Evolutionary conservation across 441 rosid genomes (phyloP).

Genomic region (Jatropha podagrica): DNA sequence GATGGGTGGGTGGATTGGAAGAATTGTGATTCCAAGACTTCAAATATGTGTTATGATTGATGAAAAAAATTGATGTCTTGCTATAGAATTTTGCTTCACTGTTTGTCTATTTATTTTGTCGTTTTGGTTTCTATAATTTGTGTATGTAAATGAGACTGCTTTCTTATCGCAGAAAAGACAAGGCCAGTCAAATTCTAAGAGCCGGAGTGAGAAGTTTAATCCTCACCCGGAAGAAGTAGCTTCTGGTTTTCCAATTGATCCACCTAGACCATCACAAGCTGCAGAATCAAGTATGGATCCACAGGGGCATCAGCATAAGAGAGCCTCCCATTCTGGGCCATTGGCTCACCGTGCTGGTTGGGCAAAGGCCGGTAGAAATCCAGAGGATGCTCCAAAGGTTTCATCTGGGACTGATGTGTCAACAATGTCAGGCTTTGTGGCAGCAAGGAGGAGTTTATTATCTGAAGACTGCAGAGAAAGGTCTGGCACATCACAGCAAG

Average conservation of each 20-base stretch:
- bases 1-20: neutral
- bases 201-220: slow-evolving; percentile 95
- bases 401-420: slow-evolving; percentile 62
- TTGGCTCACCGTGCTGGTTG: slow-evolving; percentile 77
- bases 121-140: neutral
- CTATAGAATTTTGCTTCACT: neutral
- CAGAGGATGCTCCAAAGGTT: slow-evolving; percentile 61
- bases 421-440: slow-evolving; percentile 48
- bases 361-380: slow-evolving; percentile 61
- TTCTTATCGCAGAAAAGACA: slow-evolving; percentile 68
- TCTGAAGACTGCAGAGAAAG: slow-evolving; percentile 54
- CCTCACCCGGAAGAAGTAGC: slow-evolving; percentile 96
- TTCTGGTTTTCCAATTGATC: slow-evolving; percentile 97
- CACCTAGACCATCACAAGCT: slow-evolving; percentile 86
- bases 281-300: slow-evolving; percentile 55
- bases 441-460: slow-evolving; percentile 54
- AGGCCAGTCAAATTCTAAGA: slow-evolving; percentile 66
- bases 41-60: neutral
- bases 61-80: neutral
- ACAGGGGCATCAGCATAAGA: slow-evolving; percentile 61
- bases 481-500: slow-evolving; percentile 44
- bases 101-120: neutral
- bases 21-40: neutral
- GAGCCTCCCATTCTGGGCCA: slow-evolving; percentile 96
- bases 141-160: slow-evolving; percentile 1